These are phyloP conservation scores for Zizania palustris DNA, from an alignment of 202 grass and related monocot genomes.

Conservation along the genomic window DNA sequence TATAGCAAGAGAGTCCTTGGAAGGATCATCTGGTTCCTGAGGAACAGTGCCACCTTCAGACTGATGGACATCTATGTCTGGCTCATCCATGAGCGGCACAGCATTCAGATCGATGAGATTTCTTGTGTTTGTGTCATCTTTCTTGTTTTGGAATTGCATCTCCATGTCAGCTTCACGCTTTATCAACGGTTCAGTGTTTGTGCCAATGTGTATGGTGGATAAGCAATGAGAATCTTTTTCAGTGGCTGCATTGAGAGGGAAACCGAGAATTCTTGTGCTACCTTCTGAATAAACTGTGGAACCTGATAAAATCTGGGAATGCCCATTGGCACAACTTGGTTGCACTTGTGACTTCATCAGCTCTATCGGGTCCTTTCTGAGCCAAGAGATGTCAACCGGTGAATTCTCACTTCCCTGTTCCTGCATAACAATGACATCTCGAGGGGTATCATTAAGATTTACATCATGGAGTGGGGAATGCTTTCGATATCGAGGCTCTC, in stretches of 20 bases:
- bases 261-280: constrained; percentile 26
- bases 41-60: constrained; percentile 13
- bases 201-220: constrained; percentile 11
- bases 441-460: constrained; percentile 43
- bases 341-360: constrained; percentile 38
- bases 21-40: constrained; percentile 42
- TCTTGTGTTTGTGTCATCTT: constrained; percentile 26
- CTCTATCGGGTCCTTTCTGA: constrained; percentile 33
- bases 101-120: constrained; percentile 74
- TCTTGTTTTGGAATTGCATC: constrained; percentile 30
- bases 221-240: constrained; percentile 29
- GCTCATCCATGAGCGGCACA: constrained; percentile 49
- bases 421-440: constrained; percentile 29
- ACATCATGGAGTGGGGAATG: constrained; percentile 25
- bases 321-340: constrained; percentile 29
- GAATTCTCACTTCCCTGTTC: constrained; percentile 36
- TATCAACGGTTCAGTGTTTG: neutral
- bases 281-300: constrained; percentile 34
- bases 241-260: constrained; percentile 16
- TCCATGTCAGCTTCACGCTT: constrained; percentile 17
- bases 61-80: constrained; percentile 29
- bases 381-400: constrained; percentile 28
- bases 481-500: constrained; percentile 33
- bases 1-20: constrained; percentile 36
- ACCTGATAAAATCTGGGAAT: constrained; percentile 33